phyloP scores from a whole-genome alignment of 192 early-diverging fungal genomes.

The Cladochytrium replicatum region DNA sequence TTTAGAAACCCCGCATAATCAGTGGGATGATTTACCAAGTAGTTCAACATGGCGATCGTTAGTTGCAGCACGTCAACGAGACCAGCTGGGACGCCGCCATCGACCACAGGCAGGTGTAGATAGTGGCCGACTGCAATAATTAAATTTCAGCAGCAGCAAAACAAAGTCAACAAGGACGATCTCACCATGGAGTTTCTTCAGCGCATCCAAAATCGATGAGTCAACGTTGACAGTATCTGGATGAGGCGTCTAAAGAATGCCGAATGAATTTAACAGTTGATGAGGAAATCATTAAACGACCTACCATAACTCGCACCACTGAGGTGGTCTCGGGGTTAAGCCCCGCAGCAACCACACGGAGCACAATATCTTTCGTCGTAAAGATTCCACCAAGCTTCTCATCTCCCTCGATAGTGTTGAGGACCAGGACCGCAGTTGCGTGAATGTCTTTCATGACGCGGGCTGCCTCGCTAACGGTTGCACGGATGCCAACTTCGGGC shows the following conservation, averaged over 20 bases:
- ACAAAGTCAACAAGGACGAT: background rate
- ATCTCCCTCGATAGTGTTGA: constrained; percentile 15
- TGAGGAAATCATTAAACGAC: constrained; percentile 1
- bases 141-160: background rate
- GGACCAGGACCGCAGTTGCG: constrained; percentile 38
- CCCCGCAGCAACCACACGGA: constrained; percentile 37
- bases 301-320: constrained; percentile 90
- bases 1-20: no score
- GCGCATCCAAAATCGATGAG: constrained; percentile 34
- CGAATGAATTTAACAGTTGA: background rate
- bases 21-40: constrained; percentile 29
- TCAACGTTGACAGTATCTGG: constrained; percentile 30
- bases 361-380: constrained; percentile 43
- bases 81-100: constrained; percentile 23
- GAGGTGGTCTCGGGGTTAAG: constrained; percentile 81
- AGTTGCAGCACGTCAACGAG: constrained; percentile 42
- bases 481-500: constrained; percentile 22
- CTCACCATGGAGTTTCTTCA: constrained; percentile 36
- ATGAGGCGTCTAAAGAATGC: constrained; percentile 43
- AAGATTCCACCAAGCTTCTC: constrained; percentile 37
- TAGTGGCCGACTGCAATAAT: constrained; percentile 27
- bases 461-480: constrained; percentile 36
- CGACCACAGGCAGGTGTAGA: constrained; percentile 40
- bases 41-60: constrained; percentile 35
- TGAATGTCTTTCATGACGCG: constrained; percentile 24